Percentiles rank a stretch among this genome's conserved stretches.
phyloP scores from a whole-genome alignment of 371 early-diverging fungal genomes.

The Mortierella sp. region DNA sequence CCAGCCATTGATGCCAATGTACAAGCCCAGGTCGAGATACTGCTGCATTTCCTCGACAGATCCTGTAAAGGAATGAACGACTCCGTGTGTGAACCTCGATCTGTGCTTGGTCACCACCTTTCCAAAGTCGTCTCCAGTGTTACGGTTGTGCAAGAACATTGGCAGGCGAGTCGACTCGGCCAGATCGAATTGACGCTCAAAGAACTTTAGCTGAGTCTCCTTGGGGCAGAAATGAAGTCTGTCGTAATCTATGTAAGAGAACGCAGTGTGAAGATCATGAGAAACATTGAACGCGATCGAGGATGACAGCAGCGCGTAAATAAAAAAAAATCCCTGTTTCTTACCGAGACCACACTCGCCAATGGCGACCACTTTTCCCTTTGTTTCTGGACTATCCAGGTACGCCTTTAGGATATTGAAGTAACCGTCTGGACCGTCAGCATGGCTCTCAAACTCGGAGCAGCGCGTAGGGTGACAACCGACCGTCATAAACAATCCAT shows the following conservation, averaged over 20 bases:
- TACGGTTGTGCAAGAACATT: constrained; percentile 91
- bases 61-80: constrained; percentile 97
- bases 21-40: constrained; percentile 83
- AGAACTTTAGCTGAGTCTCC: constrained; percentile 82
- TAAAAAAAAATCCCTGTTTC: not conserved
- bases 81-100: constrained; percentile 78
- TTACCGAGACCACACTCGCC: constrained; percentile 92
- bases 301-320: too few relatives aligned
- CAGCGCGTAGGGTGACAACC: constrained; percentile 94
- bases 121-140: constrained; percentile 69
- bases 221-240: constrained; percentile 86
- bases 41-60: constrained; percentile 81
- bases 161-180: constrained; percentile 83
- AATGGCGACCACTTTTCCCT: constrained; percentile 81
- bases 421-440: constrained; percentile 74
- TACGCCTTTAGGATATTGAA: constrained; percentile 65
- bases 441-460: constrained; percentile 73
- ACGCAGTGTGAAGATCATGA: not conserved
- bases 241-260: constrained; percentile 81
- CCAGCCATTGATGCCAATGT: constrained; percentile 99
- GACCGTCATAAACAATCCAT: constrained; percentile 79
- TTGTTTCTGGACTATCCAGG: constrained; percentile 48
- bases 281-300: not conserved
- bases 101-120: constrained; percentile 75
- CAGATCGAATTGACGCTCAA: constrained; percentile 85